Base-by-base conservation (phyloP, 805 yeast genomes). In the Blastobotrys terrestris region DNA sequence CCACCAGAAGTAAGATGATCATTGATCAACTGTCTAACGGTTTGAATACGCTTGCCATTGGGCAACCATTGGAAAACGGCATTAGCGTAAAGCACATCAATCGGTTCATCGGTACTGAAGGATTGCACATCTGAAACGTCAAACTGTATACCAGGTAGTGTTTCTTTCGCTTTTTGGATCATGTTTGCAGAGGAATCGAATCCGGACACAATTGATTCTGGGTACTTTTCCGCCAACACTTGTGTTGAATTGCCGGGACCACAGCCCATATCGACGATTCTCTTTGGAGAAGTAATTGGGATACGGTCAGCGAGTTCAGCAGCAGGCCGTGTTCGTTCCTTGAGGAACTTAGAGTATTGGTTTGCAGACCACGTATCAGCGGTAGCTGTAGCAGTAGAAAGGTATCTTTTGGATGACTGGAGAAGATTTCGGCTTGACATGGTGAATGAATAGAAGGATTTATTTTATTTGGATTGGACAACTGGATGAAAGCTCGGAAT, bases 281-380 rank as follows among this genome's bases (percentile, higher is more conserved):
- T 20, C 22, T 19, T 20, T 14, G 45, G 45, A 3, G 11, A 13
- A 15, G 5, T 18, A 5, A 3, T 7, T 16, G 45, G 45, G 20
- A 42, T 16, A 16, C 14, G 45, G 19, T 20, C 11, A 16, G 19
- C 18, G 20, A 42, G 20, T 5, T 42, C 45, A 7, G 22, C 7
- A 4, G 16, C 20, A 5, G 45, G 45, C 15, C 45, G 45, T 5
- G 45, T 42, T 13, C 45, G 45, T 22, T 42, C 14, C 11, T 14
- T 3, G 13, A 11, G 22, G 19, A 42, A 42, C 45, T 42, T 42
- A 3, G 19, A 22, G 45, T 42, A 42, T 22, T 42, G 45, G 22
- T 16, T 22, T 3, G 45, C 45, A 16, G 45, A 42, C 45, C 45
- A 42, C n/a, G n/a, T n/a, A n/a, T n/a, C n/a, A n/a, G n/a, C n/a